Evolutionary conservation across 306 rosid species (phyloP).

Genomic region (Sindora glabra): DNA sequence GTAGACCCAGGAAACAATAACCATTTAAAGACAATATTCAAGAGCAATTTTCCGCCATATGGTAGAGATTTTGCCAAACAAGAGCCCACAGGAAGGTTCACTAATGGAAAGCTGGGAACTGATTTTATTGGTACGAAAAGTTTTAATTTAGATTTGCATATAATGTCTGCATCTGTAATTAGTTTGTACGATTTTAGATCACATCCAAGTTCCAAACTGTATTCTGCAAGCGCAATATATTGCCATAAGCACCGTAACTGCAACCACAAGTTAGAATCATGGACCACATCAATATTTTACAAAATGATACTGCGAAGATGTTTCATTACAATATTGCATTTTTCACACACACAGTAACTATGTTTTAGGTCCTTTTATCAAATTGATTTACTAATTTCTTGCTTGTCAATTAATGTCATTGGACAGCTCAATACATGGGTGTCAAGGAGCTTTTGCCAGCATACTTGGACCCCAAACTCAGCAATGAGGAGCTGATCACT

Average conservation of each 20-base stretch:
- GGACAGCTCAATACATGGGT: conserved; percentile 49
- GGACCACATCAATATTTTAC: no score
- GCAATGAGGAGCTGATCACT: conserved; percentile 32
- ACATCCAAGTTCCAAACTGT: not conserved
- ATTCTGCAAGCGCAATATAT: no score
- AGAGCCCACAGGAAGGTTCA: conserved; percentile 63
- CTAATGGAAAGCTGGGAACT: conserved; percentile 55
- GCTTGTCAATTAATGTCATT: no score
- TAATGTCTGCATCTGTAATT: not conserved
- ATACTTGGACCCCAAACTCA: conserved; percentile 52
- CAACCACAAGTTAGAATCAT: no score
- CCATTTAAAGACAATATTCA: conserved; percentile 27
- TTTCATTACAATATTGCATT: no score
- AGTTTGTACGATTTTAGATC: no score
- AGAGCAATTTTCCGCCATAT: conserved; percentile 55
- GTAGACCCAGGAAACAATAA: conserved; percentile 83
- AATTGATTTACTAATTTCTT: no score
- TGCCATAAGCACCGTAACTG: no score
- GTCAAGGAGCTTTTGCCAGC: conserved; percentile 55
- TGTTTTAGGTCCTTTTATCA: no score
- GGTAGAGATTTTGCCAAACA: conserved; percentile 44
- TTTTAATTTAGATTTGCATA: not conserved
- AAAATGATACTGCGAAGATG: no score
- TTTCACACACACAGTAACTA: no score
- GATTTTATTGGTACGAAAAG: conserved; percentile 68